Evolutionary conservation across 2,329 filamentous ascomycete species (phyloP).

Genomic region (Metarhizium guizhouense): DNA sequence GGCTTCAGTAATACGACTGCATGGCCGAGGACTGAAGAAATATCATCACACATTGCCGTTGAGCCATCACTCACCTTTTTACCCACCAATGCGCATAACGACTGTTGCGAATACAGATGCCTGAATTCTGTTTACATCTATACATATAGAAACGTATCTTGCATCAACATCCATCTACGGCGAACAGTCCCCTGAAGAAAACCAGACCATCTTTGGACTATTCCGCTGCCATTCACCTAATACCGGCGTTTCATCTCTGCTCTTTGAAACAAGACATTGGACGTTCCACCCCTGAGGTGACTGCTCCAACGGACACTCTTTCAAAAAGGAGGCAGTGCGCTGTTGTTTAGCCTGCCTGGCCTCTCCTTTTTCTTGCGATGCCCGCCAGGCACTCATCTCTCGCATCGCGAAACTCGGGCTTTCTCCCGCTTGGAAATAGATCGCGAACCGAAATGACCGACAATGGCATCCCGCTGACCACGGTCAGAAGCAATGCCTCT

Average conservation of each 20-base stretch:
- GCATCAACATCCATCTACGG: background rate
- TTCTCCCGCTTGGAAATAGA: slow-evolving; percentile 31
- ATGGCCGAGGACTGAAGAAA: background rate
- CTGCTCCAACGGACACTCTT: background rate
- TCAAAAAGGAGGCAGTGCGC: background rate
- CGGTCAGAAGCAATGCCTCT: slow-evolving; percentile 46
- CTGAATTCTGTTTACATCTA: background rate
- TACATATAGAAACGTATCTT: background rate
- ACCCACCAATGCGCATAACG: too few relatives aligned
- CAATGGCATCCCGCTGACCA: slow-evolving; percentile 44
- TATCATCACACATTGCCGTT: background rate
- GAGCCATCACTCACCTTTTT: background rate
- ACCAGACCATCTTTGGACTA: background rate
- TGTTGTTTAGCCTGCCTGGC: too few relatives aligned
- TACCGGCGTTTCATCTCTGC: background rate
- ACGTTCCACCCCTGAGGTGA: background rate
- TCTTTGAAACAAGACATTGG: background rate
- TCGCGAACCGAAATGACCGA: slow-evolving; percentile 24
- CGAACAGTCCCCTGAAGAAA: background rate
- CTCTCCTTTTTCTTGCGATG: slow-evolving; percentile 6
- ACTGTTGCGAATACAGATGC: too few relatives aligned
- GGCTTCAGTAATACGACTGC: slow-evolving; percentile 3
- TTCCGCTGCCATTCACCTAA: background rate
- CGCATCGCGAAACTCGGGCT: slow-evolving; percentile 22
- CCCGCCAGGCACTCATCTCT: slow-evolving; percentile 11